phyloP scores from a whole-genome alignment of 345 rosid species.

The Camelina hispida region DNA sequence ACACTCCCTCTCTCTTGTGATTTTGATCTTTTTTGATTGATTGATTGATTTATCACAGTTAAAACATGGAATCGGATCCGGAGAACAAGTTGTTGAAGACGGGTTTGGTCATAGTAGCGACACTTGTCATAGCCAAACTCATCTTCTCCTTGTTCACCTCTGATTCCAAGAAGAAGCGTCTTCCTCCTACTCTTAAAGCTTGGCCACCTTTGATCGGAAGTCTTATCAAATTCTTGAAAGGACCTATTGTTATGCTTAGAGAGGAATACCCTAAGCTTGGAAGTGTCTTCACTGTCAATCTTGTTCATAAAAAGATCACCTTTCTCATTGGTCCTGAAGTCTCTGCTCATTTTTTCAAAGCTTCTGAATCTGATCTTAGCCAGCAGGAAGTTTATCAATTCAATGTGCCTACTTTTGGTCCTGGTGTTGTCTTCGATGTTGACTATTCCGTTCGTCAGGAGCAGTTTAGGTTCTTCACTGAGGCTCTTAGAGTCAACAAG shows the following conservation, averaged over 20 bases:
- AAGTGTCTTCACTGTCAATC: constrained; percentile 80
- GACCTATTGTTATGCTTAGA: constrained; percentile 81
- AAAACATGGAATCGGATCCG: constrained; percentile 48
- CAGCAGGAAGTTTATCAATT: constrained; percentile 97
- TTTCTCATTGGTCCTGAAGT: constrained; percentile 96
- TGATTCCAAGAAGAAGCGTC: constrained; percentile 66
- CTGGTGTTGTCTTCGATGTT: constrained; percentile 95
- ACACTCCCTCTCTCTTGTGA: background rate
- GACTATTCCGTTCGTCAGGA: constrained; percentile 89
- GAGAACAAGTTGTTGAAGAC: constrained; percentile 65
- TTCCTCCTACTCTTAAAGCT: constrained; percentile 72
- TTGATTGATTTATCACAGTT: constrained; percentile 7
- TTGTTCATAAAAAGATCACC: constrained; percentile 79
- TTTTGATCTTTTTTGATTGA: constrained; percentile 7
- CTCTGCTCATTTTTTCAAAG: constrained; percentile 97
- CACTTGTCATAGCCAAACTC: constrained; percentile 74
- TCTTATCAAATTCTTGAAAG: constrained; percentile 72
- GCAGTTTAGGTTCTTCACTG: constrained; percentile 95
- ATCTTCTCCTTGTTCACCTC: constrained; percentile 57
- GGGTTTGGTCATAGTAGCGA: constrained; percentile 66
- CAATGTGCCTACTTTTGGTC: constrained; percentile 97
- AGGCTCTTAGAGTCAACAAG: constrained; percentile 79
- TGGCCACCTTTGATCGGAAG: constrained; percentile 76
- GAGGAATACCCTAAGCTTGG: constrained; percentile 91
- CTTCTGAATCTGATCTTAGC: constrained; percentile 82